Base-by-base conservation (phyloP, 2,329 filamentous ascomycete species). In the Stachybotrys chartarum region DNA sequence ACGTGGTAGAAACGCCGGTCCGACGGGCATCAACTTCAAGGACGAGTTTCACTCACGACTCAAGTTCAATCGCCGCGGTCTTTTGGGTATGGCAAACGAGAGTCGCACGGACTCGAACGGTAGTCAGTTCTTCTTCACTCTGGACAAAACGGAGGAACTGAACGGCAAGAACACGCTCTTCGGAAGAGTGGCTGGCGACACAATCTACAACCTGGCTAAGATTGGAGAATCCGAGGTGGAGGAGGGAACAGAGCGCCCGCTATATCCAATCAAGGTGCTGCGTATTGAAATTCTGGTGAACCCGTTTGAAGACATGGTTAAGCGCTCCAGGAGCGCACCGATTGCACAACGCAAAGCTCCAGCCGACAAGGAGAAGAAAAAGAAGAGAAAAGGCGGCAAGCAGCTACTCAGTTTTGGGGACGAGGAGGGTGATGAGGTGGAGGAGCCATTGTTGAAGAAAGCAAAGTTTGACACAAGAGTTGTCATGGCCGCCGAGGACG, bases 31-130 rank as follows among this genome's bases (percentile, higher is more conserved):
- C 32, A 80, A 82, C 58, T 86, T 87, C 68, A 84, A 78, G 60
- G 93, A 97, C 75, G 94, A 99, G 69, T 88, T 97, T 61, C 93
- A 97, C 71, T 91, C 87, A 63, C 82, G 94, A 35, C 78, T 99
- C 61, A 95, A 95, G 70, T 97, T 94, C 78, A 97, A 95, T 64
- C 81, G 94, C 51, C 81, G 94, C 57, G 94, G 94, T 0, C 74
- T 97, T 63, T 73, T 99, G 63, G 94, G 90, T n/a, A 97, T 97
- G 91, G 94, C 94, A 31, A 97, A 97, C 71, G 87, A 89, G 58
- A 87, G 91, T 50, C 76, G 75, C 53, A 81, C 82, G 32, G 80
- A 92, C 65, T 89, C 89, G 54, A 97, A 97, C 74, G 90, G 91
- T 39, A 96, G 91, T 70, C 94, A 99, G 72, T 97, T 97, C 78